phyloP scores from a whole-genome alignment of 495 filamentous ascomycete genomes.

The Tuber umbilicatum region DNA sequence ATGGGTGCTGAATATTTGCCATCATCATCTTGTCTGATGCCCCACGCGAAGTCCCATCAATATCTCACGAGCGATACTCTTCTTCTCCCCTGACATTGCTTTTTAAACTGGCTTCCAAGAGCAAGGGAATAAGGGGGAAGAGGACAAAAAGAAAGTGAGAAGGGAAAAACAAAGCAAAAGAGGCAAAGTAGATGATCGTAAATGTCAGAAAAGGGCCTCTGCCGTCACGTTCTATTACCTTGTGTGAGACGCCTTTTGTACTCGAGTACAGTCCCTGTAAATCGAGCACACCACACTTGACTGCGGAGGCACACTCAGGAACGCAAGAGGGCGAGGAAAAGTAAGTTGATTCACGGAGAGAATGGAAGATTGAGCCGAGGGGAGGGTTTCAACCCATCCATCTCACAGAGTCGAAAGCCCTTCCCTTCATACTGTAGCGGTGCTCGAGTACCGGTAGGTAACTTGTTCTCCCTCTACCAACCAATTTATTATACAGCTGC shows the following conservation, averaged over 20 bases:
- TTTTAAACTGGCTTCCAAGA: neutral
- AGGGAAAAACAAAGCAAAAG: neutral
- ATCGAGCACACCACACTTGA: neutral
- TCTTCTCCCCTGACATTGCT: neutral
- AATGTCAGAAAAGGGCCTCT: conserved; percentile 2
- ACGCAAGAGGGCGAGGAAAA: neutral
- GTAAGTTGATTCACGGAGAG: neutral
- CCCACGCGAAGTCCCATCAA: neutral
- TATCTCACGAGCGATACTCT: neutral
- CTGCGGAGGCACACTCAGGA: neutral
- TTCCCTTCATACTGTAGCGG: too few relatives aligned
- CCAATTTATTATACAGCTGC: neutral
- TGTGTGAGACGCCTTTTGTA: neutral
- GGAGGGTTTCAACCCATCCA: neutral
- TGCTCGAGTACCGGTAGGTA: too few relatives aligned
- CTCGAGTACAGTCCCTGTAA: neutral
- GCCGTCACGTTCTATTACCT: neutral
- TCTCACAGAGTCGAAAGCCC: neutral
- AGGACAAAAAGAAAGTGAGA: neutral
- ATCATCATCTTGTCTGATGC: neutral
- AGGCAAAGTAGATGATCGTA: neutral
- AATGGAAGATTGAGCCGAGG: neutral
- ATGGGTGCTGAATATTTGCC: neutral
- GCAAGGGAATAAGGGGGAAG: neutral
- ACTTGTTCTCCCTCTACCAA: neutral